Conservation (phyloP, 2,329 filamentous ascomycete genomes). For the Lachnellula occidentalis region DNA sequence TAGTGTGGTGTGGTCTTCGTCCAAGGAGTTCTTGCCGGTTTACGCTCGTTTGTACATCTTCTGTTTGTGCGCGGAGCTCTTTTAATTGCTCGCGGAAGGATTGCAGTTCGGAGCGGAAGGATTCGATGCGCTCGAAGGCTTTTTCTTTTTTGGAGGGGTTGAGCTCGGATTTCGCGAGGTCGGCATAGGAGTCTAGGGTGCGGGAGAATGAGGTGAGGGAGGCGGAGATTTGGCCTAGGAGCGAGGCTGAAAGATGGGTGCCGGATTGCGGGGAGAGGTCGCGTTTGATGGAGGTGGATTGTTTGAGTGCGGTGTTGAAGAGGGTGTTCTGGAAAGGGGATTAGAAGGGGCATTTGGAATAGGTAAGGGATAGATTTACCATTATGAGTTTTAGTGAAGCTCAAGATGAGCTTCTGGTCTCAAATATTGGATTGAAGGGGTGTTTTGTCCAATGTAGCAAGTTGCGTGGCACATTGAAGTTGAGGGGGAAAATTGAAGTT, state of each 20-base stretch:
- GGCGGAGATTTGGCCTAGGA: constrained; percentile 70
- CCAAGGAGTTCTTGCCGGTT: constrained; percentile 81
- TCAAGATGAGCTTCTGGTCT: background rate
- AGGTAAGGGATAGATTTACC: constrained; percentile 8
- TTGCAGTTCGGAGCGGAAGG: constrained; percentile 75
- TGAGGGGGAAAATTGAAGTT: background rate
- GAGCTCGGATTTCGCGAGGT: constrained; percentile 79
- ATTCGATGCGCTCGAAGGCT: constrained; percentile 76
- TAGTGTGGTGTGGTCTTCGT: constrained; percentile 75
- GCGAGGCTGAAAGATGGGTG: constrained; percentile 50
- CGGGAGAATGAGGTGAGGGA: constrained; percentile 77
- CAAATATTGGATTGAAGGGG: background rate
- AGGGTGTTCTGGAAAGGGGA: constrained; percentile 60
- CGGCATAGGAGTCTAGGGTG: constrained; percentile 87
- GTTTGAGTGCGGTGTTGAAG: constrained; percentile 81
- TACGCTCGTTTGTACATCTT: constrained; percentile 61
- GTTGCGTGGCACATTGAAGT: background rate
- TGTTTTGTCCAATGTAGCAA: background rate
- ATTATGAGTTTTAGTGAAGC: constrained; percentile 4
- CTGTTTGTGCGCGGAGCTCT: constrained; percentile 67
- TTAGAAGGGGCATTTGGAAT: background rate
- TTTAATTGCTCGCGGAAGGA: constrained; percentile 78
- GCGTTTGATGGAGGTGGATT: constrained; percentile 72
- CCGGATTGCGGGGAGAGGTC: constrained; percentile 68
- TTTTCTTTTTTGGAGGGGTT: constrained; percentile 90